Conservation (phyloP, 2,329 filamentous ascomycete species). For the Leptographium flavum region DNA sequence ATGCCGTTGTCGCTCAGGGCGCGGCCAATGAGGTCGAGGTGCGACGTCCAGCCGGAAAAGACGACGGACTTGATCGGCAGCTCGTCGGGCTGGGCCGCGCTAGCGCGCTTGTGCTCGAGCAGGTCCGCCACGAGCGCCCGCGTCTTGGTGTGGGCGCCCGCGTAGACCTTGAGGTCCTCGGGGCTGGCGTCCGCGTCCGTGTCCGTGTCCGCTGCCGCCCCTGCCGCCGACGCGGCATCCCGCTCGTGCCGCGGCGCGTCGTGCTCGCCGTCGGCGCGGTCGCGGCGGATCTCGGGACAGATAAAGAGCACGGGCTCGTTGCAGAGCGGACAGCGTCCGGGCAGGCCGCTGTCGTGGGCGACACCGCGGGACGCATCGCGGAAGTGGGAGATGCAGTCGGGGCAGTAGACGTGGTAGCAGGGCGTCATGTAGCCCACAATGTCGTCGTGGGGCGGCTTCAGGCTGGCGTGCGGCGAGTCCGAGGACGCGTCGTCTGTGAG, state of each 20-base stretch:
- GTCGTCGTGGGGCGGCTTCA: constrained; percentile 47
- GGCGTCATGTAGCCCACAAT: constrained; percentile 67
- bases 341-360: constrained; percentile 25
- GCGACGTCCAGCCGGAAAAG: constrained; percentile 91
- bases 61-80: constrained; percentile 83
- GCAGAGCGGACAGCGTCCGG: constrained; percentile 55
- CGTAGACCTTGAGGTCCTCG: constrained; percentile 51
- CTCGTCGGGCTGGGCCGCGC: constrained; percentile 44
- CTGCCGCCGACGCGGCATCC: background rate
- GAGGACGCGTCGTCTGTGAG: constrained; percentile 22
- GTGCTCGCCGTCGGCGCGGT: constrained; percentile 42
- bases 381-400: constrained; percentile 51
- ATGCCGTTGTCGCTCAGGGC: constrained; percentile 58
- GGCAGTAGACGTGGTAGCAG: constrained; percentile 78
- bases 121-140: constrained; percentile 67
- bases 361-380: constrained; percentile 32
- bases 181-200: constrained; percentile 23
- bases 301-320: constrained; percentile 45
- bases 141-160: constrained; percentile 85
- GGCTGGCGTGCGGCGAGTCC: constrained; percentile 29
- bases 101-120: constrained; percentile 47
- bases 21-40: constrained; percentile 81
- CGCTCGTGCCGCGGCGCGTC: constrained; percentile 30
- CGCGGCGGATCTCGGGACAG: constrained; percentile 55
- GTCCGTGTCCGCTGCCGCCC: background rate